These are phyloP conservation scores for Auriscalpium vulgare DNA, from an alignment of 768 basidiomycete species.

Conservation along the genomic window DNA sequence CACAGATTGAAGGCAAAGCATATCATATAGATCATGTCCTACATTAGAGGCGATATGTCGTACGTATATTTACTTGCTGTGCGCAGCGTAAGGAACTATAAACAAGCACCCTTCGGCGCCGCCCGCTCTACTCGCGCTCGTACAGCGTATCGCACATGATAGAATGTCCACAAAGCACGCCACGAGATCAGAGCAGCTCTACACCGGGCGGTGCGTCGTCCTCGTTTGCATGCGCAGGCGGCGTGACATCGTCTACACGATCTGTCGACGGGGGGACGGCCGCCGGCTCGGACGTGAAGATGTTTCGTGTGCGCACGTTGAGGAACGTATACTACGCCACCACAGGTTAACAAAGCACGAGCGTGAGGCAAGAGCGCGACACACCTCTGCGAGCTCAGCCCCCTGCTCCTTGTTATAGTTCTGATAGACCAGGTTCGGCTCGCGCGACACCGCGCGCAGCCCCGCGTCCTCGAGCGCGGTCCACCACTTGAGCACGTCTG, in stretches of 20 bases:
- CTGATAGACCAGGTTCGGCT: conserved; percentile 29
- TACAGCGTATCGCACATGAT: too few relatives aligned
- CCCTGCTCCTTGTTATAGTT: conserved; percentile 20
- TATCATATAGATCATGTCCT: too few relatives aligned
- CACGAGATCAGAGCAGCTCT: too few relatives aligned
- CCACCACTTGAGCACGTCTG: conserved; percentile 35
- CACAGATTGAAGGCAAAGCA: too few relatives aligned
- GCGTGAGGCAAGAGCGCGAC: not conserved
- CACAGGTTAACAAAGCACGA: not conserved
- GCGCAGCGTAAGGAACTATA: too few relatives aligned
- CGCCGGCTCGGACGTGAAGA: not conserved
- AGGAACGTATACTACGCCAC: conserved; percentile 25
- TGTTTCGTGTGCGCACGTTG: conserved; percentile 19
- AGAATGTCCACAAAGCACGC: too few relatives aligned
- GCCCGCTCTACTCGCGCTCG: too few relatives aligned
- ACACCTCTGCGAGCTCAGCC: conserved; percentile 26
- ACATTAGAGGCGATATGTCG: too few relatives aligned
- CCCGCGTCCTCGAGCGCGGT: conserved; percentile 38
- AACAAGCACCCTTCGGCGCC: too few relatives aligned
- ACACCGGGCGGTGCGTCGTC: not conserved
- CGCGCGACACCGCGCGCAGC: conserved; percentile 39
- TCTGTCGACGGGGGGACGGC: not conserved
- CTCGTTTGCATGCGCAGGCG: not conserved
- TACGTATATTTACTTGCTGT: too few relatives aligned
- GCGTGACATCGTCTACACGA: not conserved